Conservation (phyloP, 345 rosid species). For the Populus tremula region DNA sequence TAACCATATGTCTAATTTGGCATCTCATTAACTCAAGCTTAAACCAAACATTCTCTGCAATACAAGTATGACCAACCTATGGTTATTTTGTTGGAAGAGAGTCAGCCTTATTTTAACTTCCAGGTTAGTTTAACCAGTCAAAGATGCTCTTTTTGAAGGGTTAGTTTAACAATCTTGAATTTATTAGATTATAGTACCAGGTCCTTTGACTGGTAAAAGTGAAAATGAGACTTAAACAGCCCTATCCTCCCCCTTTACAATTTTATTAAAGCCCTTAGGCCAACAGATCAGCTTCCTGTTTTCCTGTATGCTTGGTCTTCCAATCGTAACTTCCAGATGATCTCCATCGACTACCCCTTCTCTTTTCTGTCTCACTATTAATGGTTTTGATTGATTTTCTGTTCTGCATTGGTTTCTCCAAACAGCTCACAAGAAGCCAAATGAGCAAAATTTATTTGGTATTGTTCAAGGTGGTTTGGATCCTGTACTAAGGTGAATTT, state of each 20-base stretch:
- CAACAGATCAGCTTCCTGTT: background rate
- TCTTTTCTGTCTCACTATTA: background rate
- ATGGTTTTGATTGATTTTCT: constrained; percentile 13
- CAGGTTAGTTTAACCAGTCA: background rate
- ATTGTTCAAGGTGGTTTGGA: constrained; percentile 82
- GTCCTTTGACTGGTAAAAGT: background rate
- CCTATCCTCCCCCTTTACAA: background rate
- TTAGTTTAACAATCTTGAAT: background rate
- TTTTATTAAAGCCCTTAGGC: background rate
- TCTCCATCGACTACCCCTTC: background rate
- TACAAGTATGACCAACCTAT: background rate
- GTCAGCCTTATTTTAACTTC: background rate
- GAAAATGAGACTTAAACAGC: background rate
- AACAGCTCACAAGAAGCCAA: constrained; percentile 68
- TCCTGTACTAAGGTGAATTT: constrained; percentile 59
- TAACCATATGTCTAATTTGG: background rate
- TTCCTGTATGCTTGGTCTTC: background rate
- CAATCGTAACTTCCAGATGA: background rate
- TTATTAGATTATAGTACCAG: too few relatives aligned
- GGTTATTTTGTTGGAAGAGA: constrained; percentile 6
- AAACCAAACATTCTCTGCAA: constrained; percentile 1
- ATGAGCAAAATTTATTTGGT: constrained; percentile 76
- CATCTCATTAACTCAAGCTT: background rate
- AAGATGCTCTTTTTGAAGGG: background rate
- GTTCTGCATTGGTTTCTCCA: constrained; percentile 9